Evolutionary conservation across 108 stramenopile species (phyloP).

Genomic region (Stephanodiscus minutulus): DNA sequence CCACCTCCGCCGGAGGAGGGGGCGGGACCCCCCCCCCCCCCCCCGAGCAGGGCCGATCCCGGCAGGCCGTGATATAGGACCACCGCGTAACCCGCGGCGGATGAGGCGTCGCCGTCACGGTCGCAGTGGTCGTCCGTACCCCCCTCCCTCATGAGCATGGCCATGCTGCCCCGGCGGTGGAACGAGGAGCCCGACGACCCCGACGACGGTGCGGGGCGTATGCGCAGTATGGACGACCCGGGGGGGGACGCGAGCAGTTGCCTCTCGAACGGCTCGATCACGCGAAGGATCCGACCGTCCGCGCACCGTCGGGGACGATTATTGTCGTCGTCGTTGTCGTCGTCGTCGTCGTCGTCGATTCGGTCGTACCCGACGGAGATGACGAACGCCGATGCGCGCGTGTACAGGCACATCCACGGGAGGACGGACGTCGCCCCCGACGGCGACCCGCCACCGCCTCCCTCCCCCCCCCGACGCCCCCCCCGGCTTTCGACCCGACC

Average conservation of each 20-base stretch:
- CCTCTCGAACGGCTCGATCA: conserved; percentile 67
- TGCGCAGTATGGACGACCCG: conserved; percentile 52
- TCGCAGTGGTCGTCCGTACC: conserved; percentile 1
- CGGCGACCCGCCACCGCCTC: background rate
- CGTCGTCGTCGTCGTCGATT: conserved; percentile 2
- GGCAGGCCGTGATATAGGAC: conserved; percentile 37
- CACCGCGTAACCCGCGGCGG: conserved; percentile 18
- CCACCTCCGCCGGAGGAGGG: background rate
- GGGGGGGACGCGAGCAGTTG: conserved; percentile 36
- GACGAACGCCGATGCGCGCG: conserved; percentile 63
- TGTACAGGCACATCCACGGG: conserved; percentile 75
- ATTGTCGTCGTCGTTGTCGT: conserved; percentile 9
- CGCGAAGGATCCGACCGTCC: conserved; percentile 33
- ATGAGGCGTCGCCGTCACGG: background rate
- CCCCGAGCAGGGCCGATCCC: background rate
- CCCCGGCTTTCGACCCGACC: background rate
- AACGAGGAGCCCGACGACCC: conserved; percentile 14
- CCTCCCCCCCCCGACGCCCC: background rate
- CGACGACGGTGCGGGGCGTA: conserved; percentile 59
- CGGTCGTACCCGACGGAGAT: conserved; percentile 51
- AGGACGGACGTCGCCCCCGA: conserved; percentile 17
- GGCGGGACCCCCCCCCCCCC: background rate
- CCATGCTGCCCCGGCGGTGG: conserved; percentile 33
- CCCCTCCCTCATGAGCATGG: conserved; percentile 31
- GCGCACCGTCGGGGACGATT: background rate